Base-by-base conservation (phyloP, 2,329 filamentous ascomycete genomes). In the Diaporthe eres region DNA sequence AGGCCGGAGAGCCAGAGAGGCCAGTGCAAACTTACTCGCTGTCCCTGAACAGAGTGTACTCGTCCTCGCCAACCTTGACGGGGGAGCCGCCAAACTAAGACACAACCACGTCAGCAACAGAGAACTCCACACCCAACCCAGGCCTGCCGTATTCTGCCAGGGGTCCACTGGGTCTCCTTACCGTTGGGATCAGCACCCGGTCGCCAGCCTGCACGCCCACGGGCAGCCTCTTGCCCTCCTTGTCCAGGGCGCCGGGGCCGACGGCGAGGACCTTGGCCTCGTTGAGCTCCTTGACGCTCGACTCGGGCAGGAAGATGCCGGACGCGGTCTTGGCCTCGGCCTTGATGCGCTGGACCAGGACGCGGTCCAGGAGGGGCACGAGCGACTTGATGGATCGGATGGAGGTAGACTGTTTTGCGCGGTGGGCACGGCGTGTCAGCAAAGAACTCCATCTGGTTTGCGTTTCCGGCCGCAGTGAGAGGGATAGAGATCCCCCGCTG, bases 221-320 rank as follows among this genome's bases (percentile, higher is more conserved):
- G 77, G 93, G 90, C 82, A 98, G 88, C 81, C 95, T 91, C 90
- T 97, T 94, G 81, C 97, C 97, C 77, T 98, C 93, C 88, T 93
- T 95, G 89, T 97, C 95, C 77, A 98, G 82, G 19, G 90, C 93
- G 78, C 97, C 97, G 75, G 97, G 97, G 73, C 97, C 97, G 78
- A 99, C 96, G 78, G 97, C 97, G 77, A 99, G 89, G 74, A 99
- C 97, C 88, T 95, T 96, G 82, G 95, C 97, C 90, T 98, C 96
- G 88, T 98, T 98, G 85, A 98, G 92, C 87, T 99, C 97, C 92
- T 99, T 98, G 84, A 98, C 95, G 83, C 94, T 94, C 78, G 93
- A 96, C 90, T 99, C 97, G 81, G 97, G 97, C 79, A 99, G 94
- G 91, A 97, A 98, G 90, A 99, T 98, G 83, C 97, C 97, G 83